phyloP scores from a whole-genome alignment of 169 alveolate genomes.

The Cryptosporidium sp. region DNA sequence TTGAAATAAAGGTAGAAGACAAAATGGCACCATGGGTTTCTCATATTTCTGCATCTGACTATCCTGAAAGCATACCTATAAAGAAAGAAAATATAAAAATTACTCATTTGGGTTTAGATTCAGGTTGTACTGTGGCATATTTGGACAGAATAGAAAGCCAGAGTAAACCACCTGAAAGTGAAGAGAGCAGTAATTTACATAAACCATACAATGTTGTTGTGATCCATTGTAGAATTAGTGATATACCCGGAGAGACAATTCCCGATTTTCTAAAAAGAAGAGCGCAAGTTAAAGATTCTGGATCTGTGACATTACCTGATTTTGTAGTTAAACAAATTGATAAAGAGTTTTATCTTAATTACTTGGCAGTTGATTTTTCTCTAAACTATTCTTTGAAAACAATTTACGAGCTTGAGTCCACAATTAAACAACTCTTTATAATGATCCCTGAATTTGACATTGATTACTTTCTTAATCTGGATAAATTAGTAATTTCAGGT shows the following conservation, averaged over 20 bases:
- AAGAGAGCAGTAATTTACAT: background rate
- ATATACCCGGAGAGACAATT: slow-evolving; percentile 18
- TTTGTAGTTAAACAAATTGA: slow-evolving; percentile 4
- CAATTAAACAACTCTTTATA: slow-evolving; percentile 34
- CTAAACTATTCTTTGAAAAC: background rate
- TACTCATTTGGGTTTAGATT: background rate
- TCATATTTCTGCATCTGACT: background rate
- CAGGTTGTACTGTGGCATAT: slow-evolving; percentile 49
- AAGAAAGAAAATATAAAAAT: background rate
- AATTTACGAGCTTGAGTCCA: background rate
- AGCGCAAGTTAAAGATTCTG: slow-evolving; percentile 19
- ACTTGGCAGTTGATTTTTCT: slow-evolving; percentile 28
- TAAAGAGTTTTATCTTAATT: background rate
- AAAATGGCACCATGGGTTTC: background rate
- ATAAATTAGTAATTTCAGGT: background rate
- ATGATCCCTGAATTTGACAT: slow-evolving; percentile 7
- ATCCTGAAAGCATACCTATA: slow-evolving; percentile 18
- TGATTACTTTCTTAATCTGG: slow-evolving; percentile 39
- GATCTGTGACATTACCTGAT: slow-evolving; percentile 1
- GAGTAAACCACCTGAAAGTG: background rate
- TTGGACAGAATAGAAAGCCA: background rate
- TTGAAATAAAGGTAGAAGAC: background rate
- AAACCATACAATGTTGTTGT: slow-evolving; percentile 40
- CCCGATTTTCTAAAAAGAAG: slow-evolving; percentile 45
- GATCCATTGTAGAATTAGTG: slow-evolving; percentile 30